Evolutionary conservation across 768 basidiomycete genomes (phyloP), one percentile per base, ranked within the genome.

Genomic region (Leccinellum rugosiceps): DNA sequence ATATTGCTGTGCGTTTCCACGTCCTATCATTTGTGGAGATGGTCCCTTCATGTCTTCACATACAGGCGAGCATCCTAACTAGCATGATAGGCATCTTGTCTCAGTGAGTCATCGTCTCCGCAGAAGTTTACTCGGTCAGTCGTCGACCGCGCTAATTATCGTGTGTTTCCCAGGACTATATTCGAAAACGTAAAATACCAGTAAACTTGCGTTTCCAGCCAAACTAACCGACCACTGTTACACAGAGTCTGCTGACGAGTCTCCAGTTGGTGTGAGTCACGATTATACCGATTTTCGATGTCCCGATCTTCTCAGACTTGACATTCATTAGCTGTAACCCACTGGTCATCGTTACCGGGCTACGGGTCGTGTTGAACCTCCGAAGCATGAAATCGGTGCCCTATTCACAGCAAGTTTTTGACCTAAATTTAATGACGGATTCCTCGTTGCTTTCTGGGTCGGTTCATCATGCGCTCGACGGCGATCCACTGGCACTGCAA

Each of bases 331-430:
- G 34, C 49, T 17, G 3, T 52, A 5, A 45, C 23, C 65, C 65
- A 3, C 6, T 67, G 2, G 58, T 66, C 21, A 14, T 41, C 11
- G 30, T 58, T 9, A 19, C 35, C 3, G 65, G 65, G 17, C 65
- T 67, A 38, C 65, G 65, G 6, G 48, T 53, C 6, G 58, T 65
- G 15, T 55, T 65, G 17, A 65, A 65, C 35, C 57, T 65, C 21
- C 53, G 58, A n/a, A 41, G 38, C 38, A 41, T 41, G 38, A n/a
- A 41, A 41, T n/a, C 38, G 10, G 4, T 41, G 38, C 38, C 38
- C 8, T 41, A 9, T 41, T 41, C 38, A 41, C 38, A 41, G 9
- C 43, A 44, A 47, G 38, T 25, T 26, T 19, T 26, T 15, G 25
- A 26, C 46, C 25, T 25, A 5, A 26, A 47, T 15, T 8, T 26